A percentile compares a stretch with the other conserved stretches of the same genome.
These are phyloP conservation scores for Sextonia rubra DNA, from an alignment of 164 flowering plant genomes.

Conservation along the genomic window DNA sequence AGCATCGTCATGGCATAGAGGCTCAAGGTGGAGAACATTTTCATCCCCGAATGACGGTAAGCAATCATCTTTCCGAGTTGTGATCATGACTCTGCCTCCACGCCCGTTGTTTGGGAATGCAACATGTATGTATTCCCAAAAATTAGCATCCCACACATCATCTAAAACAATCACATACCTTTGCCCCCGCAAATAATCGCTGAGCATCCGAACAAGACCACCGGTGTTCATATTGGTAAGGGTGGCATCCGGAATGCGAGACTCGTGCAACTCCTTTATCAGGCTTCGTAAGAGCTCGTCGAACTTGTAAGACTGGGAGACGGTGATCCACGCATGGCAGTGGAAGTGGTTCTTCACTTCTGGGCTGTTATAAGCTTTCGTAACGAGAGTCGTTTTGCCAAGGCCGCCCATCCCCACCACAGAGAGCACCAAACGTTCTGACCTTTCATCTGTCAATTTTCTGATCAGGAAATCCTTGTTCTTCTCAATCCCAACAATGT, in stretches of 20 bases:
- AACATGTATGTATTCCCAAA: constrained; percentile 20
- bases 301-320: neutral
- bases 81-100: constrained; percentile 34
- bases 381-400: constrained; percentile 23
- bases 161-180: too few relatives aligned
- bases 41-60: neutral
- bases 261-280: constrained; percentile 2
- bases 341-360: constrained; percentile 3
- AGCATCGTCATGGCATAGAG: constrained; percentile 16
- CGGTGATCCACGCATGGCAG: constrained; percentile 17
- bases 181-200: neutral
- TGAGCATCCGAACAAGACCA: constrained; percentile 20
- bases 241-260: neutral
- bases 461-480: constrained; percentile 27
- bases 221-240: constrained; percentile 23
- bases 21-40: constrained; percentile 3
- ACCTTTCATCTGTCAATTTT: constrained; percentile 23
- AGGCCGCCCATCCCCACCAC: constrained; percentile 19
- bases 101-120: constrained; percentile 25
- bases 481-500: constrained; percentile 41
- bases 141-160: constrained; percentile 29
- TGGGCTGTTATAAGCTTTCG: constrained; percentile 6
- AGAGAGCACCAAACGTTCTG: neutral
- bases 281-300: constrained; percentile 7
- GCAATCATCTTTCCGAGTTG: constrained; percentile 23